Evolutionary conservation across 208 protist genomes (phyloP), one percentile per base, ranked within the genome.

Genomic region (Leptomonas seymouri): DNA sequence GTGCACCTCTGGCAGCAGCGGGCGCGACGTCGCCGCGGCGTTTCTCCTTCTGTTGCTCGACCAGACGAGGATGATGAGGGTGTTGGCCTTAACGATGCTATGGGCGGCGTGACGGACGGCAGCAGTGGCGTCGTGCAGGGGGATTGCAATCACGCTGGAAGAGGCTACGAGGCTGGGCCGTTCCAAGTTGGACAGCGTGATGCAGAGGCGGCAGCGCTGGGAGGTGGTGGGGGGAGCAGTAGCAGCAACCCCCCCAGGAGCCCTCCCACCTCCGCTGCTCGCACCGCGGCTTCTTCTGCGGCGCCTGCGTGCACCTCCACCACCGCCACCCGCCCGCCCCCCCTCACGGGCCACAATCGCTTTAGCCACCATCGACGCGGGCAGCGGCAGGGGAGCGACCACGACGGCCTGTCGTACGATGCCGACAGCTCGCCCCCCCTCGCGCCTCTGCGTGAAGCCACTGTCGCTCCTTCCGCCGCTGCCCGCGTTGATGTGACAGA

Each of bases 41-140:
- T 42, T 7, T 84, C 78, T 2, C 78, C 78, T 2, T 84, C 78
- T 18, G 28, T 84, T 14, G 78, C 74, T 8, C 72, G 78, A 0
- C 68, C 67, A n/a, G 65, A 69, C 11, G 72, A 73, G 12, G 63
- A 71, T n/a, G 45, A 28, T n/a, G 61, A 55, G 23, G 34, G 0
- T n/a, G 21, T 39, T 9, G 34, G 34, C 34, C 34, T 3, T 39
- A 3, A 39, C 7, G 34, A 7, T 2, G 56, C 11, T 31, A 23
- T 21, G 49, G 9, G 34, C 7, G 34, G 34, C 34, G 34, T 39
- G 34, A 9, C 34, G 3, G 34, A 39, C 34, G 9, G 34, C 34
- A 39, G 34, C 34, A 39, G 34, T 39, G 9, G 34, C 34, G 9
- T 3, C 9, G 34, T 39, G 34, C 34, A 9, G 34, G 34, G 34